phyloP scores from a whole-genome alignment of 495 filamentous ascomycete species.

The Annulohypoxylon bovei region DNA sequence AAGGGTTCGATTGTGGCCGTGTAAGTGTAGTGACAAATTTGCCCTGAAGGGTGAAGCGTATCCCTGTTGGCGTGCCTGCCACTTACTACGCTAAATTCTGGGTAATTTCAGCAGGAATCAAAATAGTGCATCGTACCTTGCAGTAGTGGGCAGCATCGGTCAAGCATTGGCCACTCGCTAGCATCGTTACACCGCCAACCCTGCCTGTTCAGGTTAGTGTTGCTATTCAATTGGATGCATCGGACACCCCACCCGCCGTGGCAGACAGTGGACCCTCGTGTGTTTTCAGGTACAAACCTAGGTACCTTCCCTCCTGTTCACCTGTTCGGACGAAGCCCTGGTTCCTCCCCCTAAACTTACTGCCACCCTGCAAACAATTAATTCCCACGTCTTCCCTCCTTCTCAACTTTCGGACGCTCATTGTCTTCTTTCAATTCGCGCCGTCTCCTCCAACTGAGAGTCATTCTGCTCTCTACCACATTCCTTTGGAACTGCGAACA shows the following conservation, averaged over 20 bases:
- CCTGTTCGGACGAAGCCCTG: slow-evolving; percentile 5
- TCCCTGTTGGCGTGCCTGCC: slow-evolving; percentile 2
- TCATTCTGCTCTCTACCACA: slow-evolving; percentile 63
- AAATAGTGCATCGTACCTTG: slow-evolving; percentile 44
- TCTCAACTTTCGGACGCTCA: slow-evolving; percentile 47
- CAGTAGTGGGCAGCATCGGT: slow-evolving; percentile 33
- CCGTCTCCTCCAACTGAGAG: slow-evolving; percentile 60
- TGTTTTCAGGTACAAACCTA: background rate
- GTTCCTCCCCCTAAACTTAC: slow-evolving; percentile 32
- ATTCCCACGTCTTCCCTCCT: slow-evolving; percentile 41
- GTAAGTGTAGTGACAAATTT: slow-evolving; percentile 5
- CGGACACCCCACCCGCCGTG: slow-evolving; percentile 32
- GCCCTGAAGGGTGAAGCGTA: background rate
- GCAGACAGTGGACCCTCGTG: slow-evolving; percentile 3
- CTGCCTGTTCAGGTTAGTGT: slow-evolving; percentile 24
- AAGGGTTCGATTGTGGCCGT: slow-evolving; percentile 1
- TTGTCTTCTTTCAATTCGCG: slow-evolving; percentile 53
- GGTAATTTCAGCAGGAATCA: slow-evolving; percentile 40
- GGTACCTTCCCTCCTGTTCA: background rate
- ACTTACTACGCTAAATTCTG: slow-evolving; percentile 30
- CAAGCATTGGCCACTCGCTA: slow-evolving; percentile 29
- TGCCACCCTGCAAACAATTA: slow-evolving; percentile 39
- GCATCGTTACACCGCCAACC: slow-evolving; percentile 20
- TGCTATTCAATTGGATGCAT: slow-evolving; percentile 10
- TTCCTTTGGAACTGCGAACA: slow-evolving; percentile 63